phyloP scores from a whole-genome alignment of 768 basidiomycete species.

The Melanogaster broomeanus region DNA sequence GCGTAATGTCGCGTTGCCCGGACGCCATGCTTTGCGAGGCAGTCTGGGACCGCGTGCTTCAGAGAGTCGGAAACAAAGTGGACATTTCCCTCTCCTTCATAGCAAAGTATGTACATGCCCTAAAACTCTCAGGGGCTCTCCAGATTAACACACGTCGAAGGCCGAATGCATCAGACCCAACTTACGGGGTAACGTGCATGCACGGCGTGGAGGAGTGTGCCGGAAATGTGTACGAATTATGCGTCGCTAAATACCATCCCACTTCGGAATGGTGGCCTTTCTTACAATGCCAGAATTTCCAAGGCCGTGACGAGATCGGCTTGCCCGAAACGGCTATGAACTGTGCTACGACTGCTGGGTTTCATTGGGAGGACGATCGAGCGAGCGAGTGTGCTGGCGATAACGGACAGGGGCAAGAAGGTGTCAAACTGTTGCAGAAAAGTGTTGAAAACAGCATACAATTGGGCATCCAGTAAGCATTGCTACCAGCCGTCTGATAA shows the following conservation, averaged over 20 bases:
- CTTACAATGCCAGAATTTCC: slow-evolving; percentile 76
- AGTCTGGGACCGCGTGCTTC: slow-evolving; percentile 71
- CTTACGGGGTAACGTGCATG: slow-evolving; percentile 78
- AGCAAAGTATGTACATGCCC: slow-evolving; percentile 55
- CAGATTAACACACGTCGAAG: slow-evolving; percentile 38
- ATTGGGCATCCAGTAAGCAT: slow-evolving; percentile 59
- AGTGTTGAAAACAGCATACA: slow-evolving; percentile 48
- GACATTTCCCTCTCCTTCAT: slow-evolving; percentile 73
- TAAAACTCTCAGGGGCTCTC: slow-evolving; percentile 3
- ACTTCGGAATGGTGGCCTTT: slow-evolving; percentile 78
- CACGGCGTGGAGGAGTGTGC: slow-evolving; percentile 84
- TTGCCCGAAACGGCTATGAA: slow-evolving; percentile 57
- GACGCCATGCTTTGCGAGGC: slow-evolving; percentile 84
- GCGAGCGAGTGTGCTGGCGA: slow-evolving; percentile 60
- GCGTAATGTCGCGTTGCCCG: slow-evolving; percentile 75
- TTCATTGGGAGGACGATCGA: slow-evolving; percentile 68
- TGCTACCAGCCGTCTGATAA: not conserved
- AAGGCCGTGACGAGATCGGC: slow-evolving; percentile 64
- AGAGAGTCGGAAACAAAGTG: slow-evolving; percentile 61
- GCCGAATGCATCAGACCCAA: slow-evolving; percentile 60
- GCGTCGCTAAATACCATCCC: slow-evolving; percentile 62
- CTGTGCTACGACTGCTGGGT: slow-evolving; percentile 63
- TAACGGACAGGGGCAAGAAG: slow-evolving; percentile 63
- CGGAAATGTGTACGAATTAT: slow-evolving; percentile 89
- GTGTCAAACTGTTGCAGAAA: slow-evolving; percentile 59